phyloP scores from a whole-genome alignment of 768 basidiomycete genomes.

The Aureoboletus auriporus region DNA sequence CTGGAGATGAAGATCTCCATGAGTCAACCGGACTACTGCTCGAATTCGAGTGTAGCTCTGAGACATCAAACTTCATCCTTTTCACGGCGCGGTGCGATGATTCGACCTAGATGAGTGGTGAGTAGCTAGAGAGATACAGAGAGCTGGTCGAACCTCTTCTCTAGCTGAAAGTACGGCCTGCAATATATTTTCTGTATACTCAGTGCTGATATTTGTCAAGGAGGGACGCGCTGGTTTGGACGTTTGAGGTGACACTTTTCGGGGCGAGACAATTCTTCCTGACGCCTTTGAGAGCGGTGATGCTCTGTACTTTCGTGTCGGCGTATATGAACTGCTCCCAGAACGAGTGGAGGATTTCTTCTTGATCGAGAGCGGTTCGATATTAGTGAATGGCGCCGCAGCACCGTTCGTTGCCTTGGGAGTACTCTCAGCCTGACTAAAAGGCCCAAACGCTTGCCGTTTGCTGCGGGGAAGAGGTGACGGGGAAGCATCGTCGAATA shows the following conservation, averaged over 20 bases:
- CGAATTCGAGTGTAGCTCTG: slow-evolving; percentile 31
- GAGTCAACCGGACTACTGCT: slow-evolving; percentile 28
- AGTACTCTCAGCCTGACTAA: slow-evolving; percentile 49
- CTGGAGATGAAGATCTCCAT: slow-evolving; percentile 54
- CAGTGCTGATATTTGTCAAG: slow-evolving; percentile 26
- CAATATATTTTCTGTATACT: slow-evolving; percentile 44
- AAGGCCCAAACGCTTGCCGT: slow-evolving; percentile 60
- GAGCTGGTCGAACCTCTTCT: slow-evolving; percentile 50
- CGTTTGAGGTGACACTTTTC: slow-evolving; percentile 53
- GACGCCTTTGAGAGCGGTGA: slow-evolving; percentile 51
- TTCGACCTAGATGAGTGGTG: slow-evolving; percentile 49
- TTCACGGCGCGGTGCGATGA: slow-evolving; percentile 69
- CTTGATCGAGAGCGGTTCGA: slow-evolving; percentile 82
- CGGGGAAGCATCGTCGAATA: slow-evolving; percentile 28
- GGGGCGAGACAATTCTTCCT: slow-evolving; percentile 44
- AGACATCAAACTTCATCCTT: slow-evolving; percentile 69
- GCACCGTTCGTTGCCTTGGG: slow-evolving; percentile 40
- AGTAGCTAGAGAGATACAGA: background rate
- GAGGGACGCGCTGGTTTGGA: slow-evolving; percentile 30
- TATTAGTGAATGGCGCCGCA: slow-evolving; percentile 37
- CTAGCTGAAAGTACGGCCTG: slow-evolving; percentile 50
- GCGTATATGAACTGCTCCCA: slow-evolving; percentile 35
- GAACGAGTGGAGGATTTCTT: slow-evolving; percentile 70
- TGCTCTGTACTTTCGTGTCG: slow-evolving; percentile 37
- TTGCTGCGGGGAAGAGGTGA: slow-evolving; percentile 68